phyloP scores from a whole-genome alignment of 768 basidiomycete genomes.

The Tricholoma flavovirens region DNA sequence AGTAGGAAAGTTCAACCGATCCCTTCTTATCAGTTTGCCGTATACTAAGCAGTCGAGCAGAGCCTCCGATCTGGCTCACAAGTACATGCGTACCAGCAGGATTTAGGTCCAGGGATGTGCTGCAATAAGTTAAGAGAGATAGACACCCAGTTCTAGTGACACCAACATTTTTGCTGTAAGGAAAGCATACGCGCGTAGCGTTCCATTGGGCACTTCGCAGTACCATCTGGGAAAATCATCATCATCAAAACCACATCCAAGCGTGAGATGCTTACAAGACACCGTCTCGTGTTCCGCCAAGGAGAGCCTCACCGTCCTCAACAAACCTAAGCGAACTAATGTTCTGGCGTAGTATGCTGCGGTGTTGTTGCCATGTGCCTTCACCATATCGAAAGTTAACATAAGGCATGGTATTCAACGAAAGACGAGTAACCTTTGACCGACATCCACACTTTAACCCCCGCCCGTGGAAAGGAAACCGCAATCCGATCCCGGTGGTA shows the following conservation, averaged over 20 bases:
- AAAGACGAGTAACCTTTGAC: slow-evolving; percentile 42
- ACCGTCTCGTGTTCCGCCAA: slow-evolving; percentile 68
- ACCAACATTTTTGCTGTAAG: slow-evolving; percentile 55
- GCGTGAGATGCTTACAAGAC: slow-evolving; percentile 42
- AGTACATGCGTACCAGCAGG: slow-evolving; percentile 44
- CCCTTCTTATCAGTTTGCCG: slow-evolving; percentile 45
- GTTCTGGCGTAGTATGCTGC: slow-evolving; percentile 58
- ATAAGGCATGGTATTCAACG: neutral
- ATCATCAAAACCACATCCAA: neutral
- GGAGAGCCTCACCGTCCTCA: slow-evolving; percentile 53
- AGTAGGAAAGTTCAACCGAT: slow-evolving; percentile 48
- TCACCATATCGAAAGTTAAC: slow-evolving; percentile 4
- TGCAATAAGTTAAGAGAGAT: slow-evolving; percentile 16
- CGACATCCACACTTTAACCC: slow-evolving; percentile 64
- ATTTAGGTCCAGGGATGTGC: slow-evolving; percentile 50
- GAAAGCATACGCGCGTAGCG: slow-evolving; percentile 53
- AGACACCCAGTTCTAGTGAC: neutral
- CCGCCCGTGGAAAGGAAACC: slow-evolving; percentile 51
- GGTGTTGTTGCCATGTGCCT: slow-evolving; percentile 63
- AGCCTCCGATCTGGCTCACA: slow-evolving; percentile 46
- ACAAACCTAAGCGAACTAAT: slow-evolving; percentile 61
- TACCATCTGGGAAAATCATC: slow-evolving; percentile 46
- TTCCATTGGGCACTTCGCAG: slow-evolving; percentile 63
- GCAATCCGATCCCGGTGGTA: slow-evolving; percentile 55
- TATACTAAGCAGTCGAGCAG: slow-evolving; percentile 47